These are phyloP conservation scores for Symbiodinium natans DNA, from an alignment of 73 alveolate genomes.

Conservation along the genomic window DNA sequence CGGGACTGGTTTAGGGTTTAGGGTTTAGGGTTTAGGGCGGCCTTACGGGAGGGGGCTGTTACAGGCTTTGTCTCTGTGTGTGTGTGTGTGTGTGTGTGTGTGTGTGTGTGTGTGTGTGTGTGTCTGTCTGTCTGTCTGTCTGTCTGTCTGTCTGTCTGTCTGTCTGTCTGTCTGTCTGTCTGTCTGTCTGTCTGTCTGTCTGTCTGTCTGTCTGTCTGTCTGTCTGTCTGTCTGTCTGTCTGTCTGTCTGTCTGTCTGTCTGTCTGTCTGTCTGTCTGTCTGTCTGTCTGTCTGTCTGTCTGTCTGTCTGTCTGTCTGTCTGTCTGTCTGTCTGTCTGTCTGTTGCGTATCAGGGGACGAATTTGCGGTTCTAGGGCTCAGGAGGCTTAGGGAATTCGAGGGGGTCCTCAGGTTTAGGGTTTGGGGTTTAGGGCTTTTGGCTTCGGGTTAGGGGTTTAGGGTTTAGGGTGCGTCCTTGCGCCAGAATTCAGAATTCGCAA, in stretches of 20 bases:
- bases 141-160: conserved; percentile 2
- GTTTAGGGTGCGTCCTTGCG: no score
- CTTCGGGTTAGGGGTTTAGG: no score
- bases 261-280: conserved; percentile 67
- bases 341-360: neutral
- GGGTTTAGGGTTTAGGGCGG: neutral
- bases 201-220: conserved; percentile 38
- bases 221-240: conserved; percentile 41
- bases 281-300: conserved; percentile 67
- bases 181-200: conserved; percentile 41
- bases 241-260: conserved; percentile 64
- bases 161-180: conserved; percentile 25
- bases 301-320: conserved; percentile 29
- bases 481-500: no score
- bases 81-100: neutral
- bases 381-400: no score
- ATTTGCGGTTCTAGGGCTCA: no score
- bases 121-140: conserved; percentile 2
- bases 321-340: neutral
- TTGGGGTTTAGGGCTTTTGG: neutral
- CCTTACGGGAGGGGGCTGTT: neutral
- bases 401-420: neutral
- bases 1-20: neutral
- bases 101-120: neutral
- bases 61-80: neutral